Conservation (phyloP, 345 rosid species). For the Acer negundo region DNA sequence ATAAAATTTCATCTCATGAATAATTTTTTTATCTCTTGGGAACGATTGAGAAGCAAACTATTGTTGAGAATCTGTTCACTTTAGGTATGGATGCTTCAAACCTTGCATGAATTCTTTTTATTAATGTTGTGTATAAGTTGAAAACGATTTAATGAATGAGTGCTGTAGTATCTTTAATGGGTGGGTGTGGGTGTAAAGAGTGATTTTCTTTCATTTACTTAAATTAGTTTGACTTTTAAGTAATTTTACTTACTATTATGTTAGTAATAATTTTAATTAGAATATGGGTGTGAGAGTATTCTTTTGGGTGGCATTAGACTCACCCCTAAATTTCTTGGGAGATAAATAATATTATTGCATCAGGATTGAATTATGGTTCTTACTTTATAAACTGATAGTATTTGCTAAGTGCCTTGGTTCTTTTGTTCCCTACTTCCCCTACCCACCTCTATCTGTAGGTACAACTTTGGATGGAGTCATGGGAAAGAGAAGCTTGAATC, state of each 20-base stretch:
- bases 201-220: not conserved
- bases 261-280: not conserved
- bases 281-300: not conserved
- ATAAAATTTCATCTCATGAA: not conserved
- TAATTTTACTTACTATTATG: not conserved
- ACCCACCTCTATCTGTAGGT: slow-evolving; percentile 43
- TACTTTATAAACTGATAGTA: not conserved
- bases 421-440: not conserved
- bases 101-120: not conserved
- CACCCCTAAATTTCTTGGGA: not conserved
- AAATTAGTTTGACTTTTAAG: not conserved
- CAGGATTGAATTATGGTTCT: no score
- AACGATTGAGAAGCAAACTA: not conserved
- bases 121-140: not conserved
- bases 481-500: slow-evolving; percentile 95
- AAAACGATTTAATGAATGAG: not conserved
- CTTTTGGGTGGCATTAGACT: not conserved
- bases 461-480: slow-evolving; percentile 97
- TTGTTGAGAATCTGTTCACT: not conserved
- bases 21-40: not conserved
- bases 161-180: not conserved
- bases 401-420: not conserved
- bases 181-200: not conserved
- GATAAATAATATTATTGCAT: not conserved
- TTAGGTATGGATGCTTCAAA: not conserved